Evolutionary conservation across 805 yeast species (phyloP).

Genomic region (Wickerhamiella azyma): DNA sequence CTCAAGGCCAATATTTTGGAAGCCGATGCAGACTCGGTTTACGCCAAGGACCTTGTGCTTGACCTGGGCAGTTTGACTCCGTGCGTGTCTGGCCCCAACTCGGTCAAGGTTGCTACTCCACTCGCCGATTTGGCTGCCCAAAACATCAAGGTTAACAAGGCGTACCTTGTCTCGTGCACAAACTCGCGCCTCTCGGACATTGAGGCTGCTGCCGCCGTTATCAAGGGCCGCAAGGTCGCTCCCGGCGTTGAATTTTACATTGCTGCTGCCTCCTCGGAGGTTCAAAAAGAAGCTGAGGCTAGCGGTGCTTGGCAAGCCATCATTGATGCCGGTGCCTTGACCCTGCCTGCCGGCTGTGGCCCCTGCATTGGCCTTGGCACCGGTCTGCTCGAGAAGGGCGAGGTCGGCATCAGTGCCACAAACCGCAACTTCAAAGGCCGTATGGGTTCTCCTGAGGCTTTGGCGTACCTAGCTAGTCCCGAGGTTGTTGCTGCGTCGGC

Average conservation of each 20-base stretch:
- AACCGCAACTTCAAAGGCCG: constrained; percentile 98
- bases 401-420: constrained; percentile 96
- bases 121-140: constrained; percentile 59
- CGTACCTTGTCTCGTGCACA: constrained; percentile 95
- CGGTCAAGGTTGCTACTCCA: constrained; percentile 81
- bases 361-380: constrained; percentile 98
- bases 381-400: constrained; percentile 87
- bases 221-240: constrained; percentile 71
- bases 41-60: constrained; percentile 75
- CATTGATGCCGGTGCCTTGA: constrained; percentile 83
- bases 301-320: constrained; percentile 86
- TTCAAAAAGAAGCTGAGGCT: constrained; percentile 82
- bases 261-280: constrained; percentile 92
- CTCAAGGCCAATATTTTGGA: constrained; percentile 33
- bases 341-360: constrained; percentile 98
- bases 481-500: constrained; percentile 99
- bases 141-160: constrained; percentile 74
- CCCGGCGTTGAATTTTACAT: constrained; percentile 88
- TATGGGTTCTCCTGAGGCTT: constrained; percentile 95
- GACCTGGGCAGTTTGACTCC: constrained; percentile 77
- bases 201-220: constrained; percentile 83
- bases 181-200: constrained; percentile 88
- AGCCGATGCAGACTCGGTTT: constrained; percentile 67
- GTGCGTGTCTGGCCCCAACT: constrained; percentile 90
- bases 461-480: constrained; percentile 93